Base-by-base conservation (phyloP, 257 asterid genomes). In the Ehretia macrophylla region DNA sequence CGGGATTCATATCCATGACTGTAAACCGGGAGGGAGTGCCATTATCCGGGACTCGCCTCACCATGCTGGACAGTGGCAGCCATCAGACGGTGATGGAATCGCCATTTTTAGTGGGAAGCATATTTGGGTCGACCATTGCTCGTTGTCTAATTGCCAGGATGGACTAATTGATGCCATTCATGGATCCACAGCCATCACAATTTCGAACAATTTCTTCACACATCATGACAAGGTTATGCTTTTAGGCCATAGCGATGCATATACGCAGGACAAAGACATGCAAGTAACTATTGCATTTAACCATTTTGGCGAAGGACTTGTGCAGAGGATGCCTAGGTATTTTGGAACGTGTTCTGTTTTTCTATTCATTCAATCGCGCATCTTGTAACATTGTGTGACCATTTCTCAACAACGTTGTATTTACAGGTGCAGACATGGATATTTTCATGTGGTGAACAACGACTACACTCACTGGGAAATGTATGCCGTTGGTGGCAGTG, bases 401-500 rank as follows among this genome's bases (percentile, higher is more conserved):
- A n/a, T n/a, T n/a, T n/a, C n/a, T n/a, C n/a, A n/a, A n/a, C n/a
- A n/a, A n/a, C n/a, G n/a, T n/a, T n/a, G n/a, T 23, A 51, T 14
- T 37, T 71, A 64, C 91, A 86, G 95, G 86, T 84, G 97, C 58
- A 84, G 97, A 63, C 97, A 75, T 68, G 97, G 97, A 38, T 89
- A 82, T 61, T 89, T 89, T 61, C 95, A 89, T 55, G 97, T 86
- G 55, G 97, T 88, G 51, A 88, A 88, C 72, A 88, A 88, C 64
- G 97, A 88, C 59, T 88, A 88, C 47, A 89, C 94, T 4, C 95
- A 84, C 17, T 89, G 97, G 97, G 95, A 82, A 69, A 80, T 83
- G 97, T 89, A 89, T 71, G 97, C 95, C 0, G 77, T 89, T 67
- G 95, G 97, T 4, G 95, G 95, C 18, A 89, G 97, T 73, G 97